Percentiles rank a stretch among this genome's conserved stretches.
phyloP scores from a whole-genome alignment of 2,329 filamentous ascomycete species.

The Penicillium sp. region DNA sequence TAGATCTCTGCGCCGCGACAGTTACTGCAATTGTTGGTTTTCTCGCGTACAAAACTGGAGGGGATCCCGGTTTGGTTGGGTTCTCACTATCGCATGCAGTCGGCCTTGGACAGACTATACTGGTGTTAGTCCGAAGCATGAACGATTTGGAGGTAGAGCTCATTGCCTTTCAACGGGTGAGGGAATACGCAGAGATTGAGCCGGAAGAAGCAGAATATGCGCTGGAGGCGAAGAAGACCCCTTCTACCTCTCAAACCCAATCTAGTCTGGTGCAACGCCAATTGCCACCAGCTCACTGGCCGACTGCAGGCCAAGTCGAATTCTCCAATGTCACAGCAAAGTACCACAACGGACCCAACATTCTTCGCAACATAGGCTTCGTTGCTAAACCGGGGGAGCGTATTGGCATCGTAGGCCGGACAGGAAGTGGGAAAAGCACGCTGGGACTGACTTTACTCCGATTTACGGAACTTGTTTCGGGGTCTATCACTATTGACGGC shows the following conservation, averaged over 20 bases:
- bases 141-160: constrained; percentile 57
- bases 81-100: constrained; percentile 57
- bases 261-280: background rate
- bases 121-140: constrained; percentile 51
- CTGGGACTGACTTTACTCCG: constrained; percentile 54
- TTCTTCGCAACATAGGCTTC: constrained; percentile 23
- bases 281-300: constrained; percentile 22
- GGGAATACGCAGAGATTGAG: constrained; percentile 23
- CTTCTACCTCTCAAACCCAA: background rate
- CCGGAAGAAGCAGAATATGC: constrained; percentile 19
- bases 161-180: constrained; percentile 34
- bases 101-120: constrained; percentile 51
- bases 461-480: constrained; percentile 49
- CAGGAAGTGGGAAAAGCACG: constrained; percentile 32
- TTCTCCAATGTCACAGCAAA: constrained; percentile 23
- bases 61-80: constrained; percentile 53
- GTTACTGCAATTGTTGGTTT: constrained; percentile 51
- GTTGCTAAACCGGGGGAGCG: constrained; percentile 22
- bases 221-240: background rate
- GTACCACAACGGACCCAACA: constrained; percentile 22
- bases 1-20: constrained; percentile 53
- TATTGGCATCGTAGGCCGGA: constrained; percentile 26
- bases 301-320: constrained; percentile 21
- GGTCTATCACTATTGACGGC: constrained; percentile 54
- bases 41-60: constrained; percentile 48